These are phyloP conservation scores for Colletotrichum sp. DNA, from an alignment of 2,329 filamentous ascomycete species.

Conservation along the genomic window DNA sequence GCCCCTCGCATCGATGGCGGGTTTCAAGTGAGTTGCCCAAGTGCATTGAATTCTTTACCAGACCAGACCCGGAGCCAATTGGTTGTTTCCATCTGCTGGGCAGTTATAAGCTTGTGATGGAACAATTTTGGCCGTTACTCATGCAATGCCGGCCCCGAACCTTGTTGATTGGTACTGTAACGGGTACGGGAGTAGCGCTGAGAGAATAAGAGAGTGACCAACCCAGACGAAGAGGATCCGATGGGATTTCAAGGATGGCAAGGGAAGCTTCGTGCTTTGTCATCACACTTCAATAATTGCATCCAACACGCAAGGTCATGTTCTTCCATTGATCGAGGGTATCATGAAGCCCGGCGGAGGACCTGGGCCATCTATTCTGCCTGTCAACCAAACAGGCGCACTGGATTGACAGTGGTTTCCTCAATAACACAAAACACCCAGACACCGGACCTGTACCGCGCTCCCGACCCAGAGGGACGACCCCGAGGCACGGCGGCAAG, in stretches of 20 bases:
- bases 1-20: not conserved
- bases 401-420: not conserved
- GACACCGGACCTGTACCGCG: constrained; percentile 4
- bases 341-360: constrained; percentile 12
- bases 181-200: not conserved
- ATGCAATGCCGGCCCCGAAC: not conserved
- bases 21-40: not conserved
- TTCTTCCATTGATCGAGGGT: constrained; percentile 18
- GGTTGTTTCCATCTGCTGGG: not conserved
- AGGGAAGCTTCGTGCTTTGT: not conserved
- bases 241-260: not conserved
- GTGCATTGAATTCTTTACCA: not conserved
- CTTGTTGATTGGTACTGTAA: not conserved
- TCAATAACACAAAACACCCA: constrained; percentile 7
- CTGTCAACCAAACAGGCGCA: not conserved
- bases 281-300: not conserved
- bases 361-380: constrained; percentile 11
- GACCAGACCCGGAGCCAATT: not conserved
- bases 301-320: not conserved
- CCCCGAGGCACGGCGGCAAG: not conserved
- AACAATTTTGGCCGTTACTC: not conserved
- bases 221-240: not conserved
- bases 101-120: not conserved
- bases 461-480: not conserved
- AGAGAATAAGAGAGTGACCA: not conserved